Evolutionary conservation across 345 rosid genomes (phyloP), one percentile per base, ranked within the genome.

Genomic region (Populus simonii): DNA sequence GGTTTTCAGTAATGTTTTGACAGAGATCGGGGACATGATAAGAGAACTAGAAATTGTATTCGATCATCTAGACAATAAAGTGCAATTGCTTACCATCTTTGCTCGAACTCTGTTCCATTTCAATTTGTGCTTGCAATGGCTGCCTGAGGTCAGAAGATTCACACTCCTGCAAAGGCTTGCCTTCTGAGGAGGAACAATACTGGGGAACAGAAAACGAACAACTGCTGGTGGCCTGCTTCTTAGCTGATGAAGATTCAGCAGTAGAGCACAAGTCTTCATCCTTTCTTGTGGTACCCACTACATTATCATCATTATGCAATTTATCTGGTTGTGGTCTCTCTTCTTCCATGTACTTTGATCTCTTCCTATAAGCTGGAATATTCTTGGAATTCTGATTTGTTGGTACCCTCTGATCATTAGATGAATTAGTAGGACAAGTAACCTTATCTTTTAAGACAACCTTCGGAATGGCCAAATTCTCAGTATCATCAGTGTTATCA

Each of bases 361-460:
- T 90, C 91, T 93, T 94, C 81, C 79, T 81, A 71, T 59, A 16
- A 75, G 74, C 41, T 49, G 72, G 82, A 80, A 31, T 80, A 18
- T 29, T 81, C 61, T 82, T 78, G 76, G 67, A 71, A 79, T 80
- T 82, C 29, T 83, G 88, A 63, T 77, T 73, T 0, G 89, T 72
- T 13, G 97, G 97, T 35, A 92, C 98, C 86, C 73, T 89, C 86
- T 94, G 98, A 87, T 93, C 98, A 47, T 92, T 90, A 23, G 89
- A 86, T 22, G 97, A 92, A 62, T 25, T 39, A 20, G 89, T 86
- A 25, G 85, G 87, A 61, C 89, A 81, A 63, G 87, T 75, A 49
- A 81, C 81, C 35, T 69, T 80, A 61, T 87, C 89, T 79, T 85
- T 88, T 16, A 83, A 8, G 25, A 80, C 47, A 80, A 85, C 86